Percentiles rank a stretch among this genome's conserved stretches.
Conservation (phyloP, 2,329 filamentous ascomycete species). For the Colletotrichum coccodes region DNA sequence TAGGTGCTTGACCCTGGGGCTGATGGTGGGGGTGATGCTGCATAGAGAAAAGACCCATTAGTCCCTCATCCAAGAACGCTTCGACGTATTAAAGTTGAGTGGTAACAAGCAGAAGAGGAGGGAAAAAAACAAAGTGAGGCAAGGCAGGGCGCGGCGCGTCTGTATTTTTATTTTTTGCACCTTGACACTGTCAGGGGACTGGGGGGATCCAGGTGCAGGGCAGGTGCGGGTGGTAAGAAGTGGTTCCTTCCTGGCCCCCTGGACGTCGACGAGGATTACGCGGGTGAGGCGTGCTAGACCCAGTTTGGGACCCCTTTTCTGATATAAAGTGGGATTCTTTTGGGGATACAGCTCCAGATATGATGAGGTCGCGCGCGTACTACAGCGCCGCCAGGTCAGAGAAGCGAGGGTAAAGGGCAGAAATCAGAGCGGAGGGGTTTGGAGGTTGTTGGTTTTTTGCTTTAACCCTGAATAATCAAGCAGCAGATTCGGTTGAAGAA, state of each 20-base stretch:
- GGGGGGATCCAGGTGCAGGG: constrained; percentile 44
- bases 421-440: constrained; percentile 15
- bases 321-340: constrained; percentile 34
- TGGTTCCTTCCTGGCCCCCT: constrained; percentile 38
- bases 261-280: constrained; percentile 56
- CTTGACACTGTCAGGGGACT: constrained; percentile 58
- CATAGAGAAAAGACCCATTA: constrained; percentile 71
- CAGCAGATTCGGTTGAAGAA: constrained; percentile 31
- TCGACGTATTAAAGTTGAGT: constrained; percentile 39
- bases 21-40: constrained; percentile 82
- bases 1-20: constrained; percentile 76
- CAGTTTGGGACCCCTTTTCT: constrained; percentile 41
- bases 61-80: constrained; percentile 50
- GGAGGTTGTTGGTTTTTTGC: not conserved
- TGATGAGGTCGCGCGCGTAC: constrained; percentile 20
- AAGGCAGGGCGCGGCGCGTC: constrained; percentile 54
- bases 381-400: constrained; percentile 34
- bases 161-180: constrained; percentile 59
- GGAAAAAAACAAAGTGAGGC: constrained; percentile 47
- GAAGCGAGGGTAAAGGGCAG: constrained; percentile 24
- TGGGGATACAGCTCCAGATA: constrained; percentile 20
- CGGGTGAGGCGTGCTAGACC: constrained; percentile 60
- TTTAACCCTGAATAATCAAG: constrained; percentile 49
- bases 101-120: constrained; percentile 40
- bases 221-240: constrained; percentile 38